Conservation (phyloP, 2,329 filamentous ascomycete genomes). For the Fusarium sp. region DNA sequence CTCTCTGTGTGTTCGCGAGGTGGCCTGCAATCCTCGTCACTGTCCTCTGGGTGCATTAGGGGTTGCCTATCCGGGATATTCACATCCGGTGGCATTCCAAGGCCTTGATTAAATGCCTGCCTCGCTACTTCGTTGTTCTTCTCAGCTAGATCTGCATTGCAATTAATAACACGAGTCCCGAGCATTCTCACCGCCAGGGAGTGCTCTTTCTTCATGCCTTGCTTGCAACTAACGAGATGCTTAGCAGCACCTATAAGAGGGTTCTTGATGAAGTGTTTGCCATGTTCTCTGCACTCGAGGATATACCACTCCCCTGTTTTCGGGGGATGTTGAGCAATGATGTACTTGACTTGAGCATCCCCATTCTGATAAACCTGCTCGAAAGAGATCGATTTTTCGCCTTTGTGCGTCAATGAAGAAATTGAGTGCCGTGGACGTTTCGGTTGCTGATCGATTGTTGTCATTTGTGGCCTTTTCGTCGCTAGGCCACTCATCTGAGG, state of each 20-base stretch:
- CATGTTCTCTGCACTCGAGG: constrained; percentile 7
- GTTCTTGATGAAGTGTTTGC: background rate
- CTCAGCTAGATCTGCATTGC: fast-evolving
- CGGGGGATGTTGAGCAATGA: background rate
- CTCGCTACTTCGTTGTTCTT: background rate
- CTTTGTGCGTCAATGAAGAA: fast-evolving
- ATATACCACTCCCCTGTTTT: constrained; percentile 4
- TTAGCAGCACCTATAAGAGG: background rate
- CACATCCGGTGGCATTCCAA: background rate
- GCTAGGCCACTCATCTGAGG: background rate
- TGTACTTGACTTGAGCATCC: background rate
- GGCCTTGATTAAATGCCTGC: fast-evolving
- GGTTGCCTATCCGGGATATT: fast-evolving
- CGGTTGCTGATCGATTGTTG: fast-evolving
- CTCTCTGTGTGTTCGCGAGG: too few species aligned
- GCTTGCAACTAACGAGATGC: background rate
- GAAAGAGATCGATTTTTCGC: background rate
- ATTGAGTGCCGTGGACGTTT: background rate
- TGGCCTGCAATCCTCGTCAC: too few species aligned
- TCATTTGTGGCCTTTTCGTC: fast-evolving
- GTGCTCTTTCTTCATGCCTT: fast-evolving
- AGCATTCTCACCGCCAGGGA: background rate
- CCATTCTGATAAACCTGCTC: constrained; percentile 18
- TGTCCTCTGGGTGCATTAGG: too few species aligned
- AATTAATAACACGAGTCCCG: fast-evolving